These are phyloP conservation scores for Cutaneotrichosporon dermatis DNA, from an alignment of 1,284 basidiomycete species.

Conservation along the genomic window DNA sequence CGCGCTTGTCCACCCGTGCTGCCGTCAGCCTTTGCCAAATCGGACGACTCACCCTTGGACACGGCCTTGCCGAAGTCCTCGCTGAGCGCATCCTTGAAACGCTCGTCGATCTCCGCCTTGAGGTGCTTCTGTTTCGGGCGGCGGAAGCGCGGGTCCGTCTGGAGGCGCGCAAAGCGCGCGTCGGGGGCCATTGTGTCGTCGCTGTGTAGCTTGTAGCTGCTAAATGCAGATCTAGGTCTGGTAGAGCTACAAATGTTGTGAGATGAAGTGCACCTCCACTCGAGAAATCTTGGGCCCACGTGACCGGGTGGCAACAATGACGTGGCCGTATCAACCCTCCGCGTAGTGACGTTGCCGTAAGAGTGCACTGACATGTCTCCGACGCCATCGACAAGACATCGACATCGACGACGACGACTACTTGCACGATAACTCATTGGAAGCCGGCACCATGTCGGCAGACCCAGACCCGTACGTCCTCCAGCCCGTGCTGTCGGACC, in stretches of 20 bases:
- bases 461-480: constrained; percentile 32
- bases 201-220: too few relatives aligned
- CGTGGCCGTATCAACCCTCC: neutral
- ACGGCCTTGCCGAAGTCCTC: constrained; percentile 47
- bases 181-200: constrained; percentile 49
- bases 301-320: constrained; percentile 7
- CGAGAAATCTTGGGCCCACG: neutral
- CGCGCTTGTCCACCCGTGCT: constrained; percentile 87
- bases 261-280: constrained; percentile 1
- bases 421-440: neutral
- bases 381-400: neutral
- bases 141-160: constrained; percentile 89
- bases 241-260: neutral
- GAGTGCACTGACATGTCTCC: neutral
- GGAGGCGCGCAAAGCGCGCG: constrained; percentile 77
- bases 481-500: constrained; percentile 38
- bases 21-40: constrained; percentile 9
- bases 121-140: constrained; percentile 70
- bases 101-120: constrained; percentile 86
- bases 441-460: neutral
- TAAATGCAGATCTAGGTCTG: too few relatives aligned
- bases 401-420: neutral
- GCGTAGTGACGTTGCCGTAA: constrained; percentile 11
- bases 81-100: constrained; percentile 79
- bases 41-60: constrained; percentile 29